Evolutionary conservation across 176 grass and related monocot genomes (phyloP).

Genomic region (Juncus effusus): DNA sequence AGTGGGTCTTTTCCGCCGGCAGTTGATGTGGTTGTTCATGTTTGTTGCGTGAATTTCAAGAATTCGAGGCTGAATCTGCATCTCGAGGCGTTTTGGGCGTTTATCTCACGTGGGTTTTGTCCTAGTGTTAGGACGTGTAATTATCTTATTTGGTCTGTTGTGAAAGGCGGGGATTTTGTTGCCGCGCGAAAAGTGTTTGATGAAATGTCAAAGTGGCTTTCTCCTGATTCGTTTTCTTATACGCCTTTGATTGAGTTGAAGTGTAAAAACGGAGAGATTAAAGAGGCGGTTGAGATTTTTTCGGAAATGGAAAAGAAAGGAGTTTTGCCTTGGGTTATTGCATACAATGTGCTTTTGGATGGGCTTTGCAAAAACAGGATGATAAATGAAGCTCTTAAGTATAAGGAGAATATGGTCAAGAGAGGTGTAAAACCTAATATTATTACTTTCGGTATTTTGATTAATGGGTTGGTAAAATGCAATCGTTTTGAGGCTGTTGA

Average conservation of each 20-base stretch:
- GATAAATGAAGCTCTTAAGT: conserved; percentile 58
- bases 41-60: conserved; percentile 38
- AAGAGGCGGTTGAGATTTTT: conserved; percentile 47
- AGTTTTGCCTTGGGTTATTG: conserved; percentile 34
- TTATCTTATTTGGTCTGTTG: conserved; percentile 35
- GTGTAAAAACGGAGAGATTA: conserved; percentile 45
- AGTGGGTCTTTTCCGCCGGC: conserved; percentile 28
- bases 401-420: conserved; percentile 60
- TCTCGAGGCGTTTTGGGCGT: conserved; percentile 42
- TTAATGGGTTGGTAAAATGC: conserved; percentile 65
- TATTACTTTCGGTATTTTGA: conserved; percentile 70
- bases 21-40: conserved; percentile 44
- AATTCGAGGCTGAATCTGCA: conserved; percentile 23
- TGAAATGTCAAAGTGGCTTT: conserved; percentile 46
- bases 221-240: conserved; percentile 52
- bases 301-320: conserved; percentile 44
- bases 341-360: conserved; percentile 73
- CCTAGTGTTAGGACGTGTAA: conserved; percentile 61
- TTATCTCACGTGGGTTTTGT: conserved; percentile 36
- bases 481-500: conserved; percentile 43
- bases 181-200: conserved; percentile 47
- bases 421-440: conserved; percentile 44
- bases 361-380: conserved; percentile 60
- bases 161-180: conserved; percentile 16
- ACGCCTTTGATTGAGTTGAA: conserved; percentile 45